Base-by-base conservation (phyloP, 805 yeast species). In the Starmera pachycereana region DNA sequence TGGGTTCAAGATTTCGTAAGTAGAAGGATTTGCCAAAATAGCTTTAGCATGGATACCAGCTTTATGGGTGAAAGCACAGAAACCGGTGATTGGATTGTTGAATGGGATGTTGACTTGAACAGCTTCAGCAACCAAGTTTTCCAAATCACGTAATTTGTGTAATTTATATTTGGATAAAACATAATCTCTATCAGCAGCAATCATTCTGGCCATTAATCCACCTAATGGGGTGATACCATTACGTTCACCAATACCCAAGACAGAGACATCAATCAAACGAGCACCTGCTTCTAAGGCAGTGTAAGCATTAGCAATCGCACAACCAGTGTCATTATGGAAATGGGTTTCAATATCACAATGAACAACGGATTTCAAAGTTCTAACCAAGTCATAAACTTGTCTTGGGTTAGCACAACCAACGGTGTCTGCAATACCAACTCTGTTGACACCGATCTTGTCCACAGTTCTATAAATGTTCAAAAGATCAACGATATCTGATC, bases 11-110 rank as follows among this genome's bases (percentile, higher is more conserved):
- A 90, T 90, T 72, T 90, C 98, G 64, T 90, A 90, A n/a, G 97
- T 92, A 36, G 96, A 87, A 47, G 98, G 98, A 68, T 90, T 92
- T 43, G 98, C 98, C 50, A 90, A 76, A 52, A 90, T 90, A 42
- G 97, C 97, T 74, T 92, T 90, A 56, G 98, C 97, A 63, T 90
- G 98, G 61, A 90, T 89, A 66, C 98, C 98, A 43, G 98, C 98
- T 74, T 90, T 90, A 72, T 90, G 98, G 44, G 98, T 90, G 71
- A 90, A 90, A 36, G 98, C 98, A 72, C 97, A 92, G 81, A 92
- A 92, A 29, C 98, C 98, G 33, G 98, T 90, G 63, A 90, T 87
- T 53, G 97, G 97, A 71, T 90, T 90, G 75, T 90, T 90, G 75
- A 90, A 90, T 44, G 98, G 98, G 56, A 92, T 76, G 66, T 90